Percentiles rank a stretch among this genome's conserved stretches.
Evolutionary conservation across 768 basidiomycete genomes (phyloP).

Genomic region (Russula sp.): DNA sequence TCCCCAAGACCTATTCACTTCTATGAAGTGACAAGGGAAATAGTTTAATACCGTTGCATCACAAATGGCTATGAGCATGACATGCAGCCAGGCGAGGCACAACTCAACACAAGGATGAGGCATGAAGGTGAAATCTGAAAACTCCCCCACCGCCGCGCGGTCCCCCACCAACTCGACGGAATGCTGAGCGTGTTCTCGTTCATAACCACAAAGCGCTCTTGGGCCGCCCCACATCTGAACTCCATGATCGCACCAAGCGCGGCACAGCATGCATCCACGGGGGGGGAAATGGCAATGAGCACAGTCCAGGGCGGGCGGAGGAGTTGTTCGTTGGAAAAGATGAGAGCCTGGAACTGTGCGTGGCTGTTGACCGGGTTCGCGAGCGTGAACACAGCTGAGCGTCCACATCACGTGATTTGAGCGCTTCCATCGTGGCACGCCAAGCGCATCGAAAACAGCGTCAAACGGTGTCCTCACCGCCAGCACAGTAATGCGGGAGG

Average conservation of each 20-base stretch:
- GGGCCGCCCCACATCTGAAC: conserved; percentile 41
- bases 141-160: conserved; percentile 29
- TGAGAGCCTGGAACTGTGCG: conserved; percentile 40
- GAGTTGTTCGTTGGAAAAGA: conserved; percentile 45
- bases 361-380: conserved; percentile 64
- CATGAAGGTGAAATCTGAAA: too few relatives aligned
- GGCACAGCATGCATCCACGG: conserved; percentile 50
- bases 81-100: conserved; percentile 5
- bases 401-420: conserved; percentile 46
- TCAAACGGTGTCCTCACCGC: conserved; percentile 54
- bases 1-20: too few relatives aligned
- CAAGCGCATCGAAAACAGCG: conserved; percentile 50
- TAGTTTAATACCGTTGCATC: too few relatives aligned
- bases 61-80: too few relatives aligned
- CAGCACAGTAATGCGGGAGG: conserved; percentile 59
- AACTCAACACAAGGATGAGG: too few relatives aligned
- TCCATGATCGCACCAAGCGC: conserved; percentile 53
- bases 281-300: conserved; percentile 54
- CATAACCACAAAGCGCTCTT: conserved; percentile 37
- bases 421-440: conserved; percentile 35
- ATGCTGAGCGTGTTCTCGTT: conserved; percentile 38
- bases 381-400: conserved; percentile 54
- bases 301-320: conserved; percentile 46
- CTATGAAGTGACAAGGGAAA: too few relatives aligned
- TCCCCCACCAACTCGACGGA: conserved; percentile 35